Evolutionary conservation across 768 basidiomycete genomes (phyloP), one percentile per base, ranked within the genome.

Genomic region (Podaxis rugospora): DNA sequence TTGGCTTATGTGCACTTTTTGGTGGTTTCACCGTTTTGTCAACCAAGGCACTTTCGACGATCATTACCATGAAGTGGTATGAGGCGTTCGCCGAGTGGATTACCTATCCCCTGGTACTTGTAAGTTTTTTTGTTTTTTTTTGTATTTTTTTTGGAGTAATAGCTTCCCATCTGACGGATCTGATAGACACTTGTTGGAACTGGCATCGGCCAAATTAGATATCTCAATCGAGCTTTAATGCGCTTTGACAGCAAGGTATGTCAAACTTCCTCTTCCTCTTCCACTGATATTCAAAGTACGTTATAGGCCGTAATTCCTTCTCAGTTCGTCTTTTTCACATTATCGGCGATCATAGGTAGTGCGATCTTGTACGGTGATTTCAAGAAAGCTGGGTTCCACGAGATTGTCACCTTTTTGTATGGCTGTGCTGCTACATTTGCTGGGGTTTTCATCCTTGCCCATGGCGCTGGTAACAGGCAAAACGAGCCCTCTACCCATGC

Each of bases 351-450:
- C 66, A 77, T 92, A 58, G 96, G 95, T 27, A 95, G 93, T 3
- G 93, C 92, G 1, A 88, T 99, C 14, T 81, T 99, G 1, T 99
- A 96, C 69, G 90, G 92, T 25, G 96, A 99, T 72, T 99, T 99
- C 75, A 81, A 85, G 65, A 84, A 83, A 62, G 87, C 92, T 11
- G 82, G 83, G 9, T 90, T 94, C 70, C 89, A 94, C 70, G 85
- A 90, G 67, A 82, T 91, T 61, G 78, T 93, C 51, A 92, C 89
- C 5, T 95, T 95, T 73, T 68, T 92, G 21, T 93, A 94, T 70
- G 93, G 93, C 55, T 92, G 90, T 71, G 85, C 81, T 0, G 89
- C 93, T n/a, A 95, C 93, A 1, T 95, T 96, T 66, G 75, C 85
- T 5, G 95, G 95, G 0, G 93, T 97, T 2, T 93, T 92, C 71